Evolutionary conservation across 345 rosid species (phyloP), one percentile per base, ranked within the genome.

Genomic region (Eucalyptus tenuipes): DNA sequence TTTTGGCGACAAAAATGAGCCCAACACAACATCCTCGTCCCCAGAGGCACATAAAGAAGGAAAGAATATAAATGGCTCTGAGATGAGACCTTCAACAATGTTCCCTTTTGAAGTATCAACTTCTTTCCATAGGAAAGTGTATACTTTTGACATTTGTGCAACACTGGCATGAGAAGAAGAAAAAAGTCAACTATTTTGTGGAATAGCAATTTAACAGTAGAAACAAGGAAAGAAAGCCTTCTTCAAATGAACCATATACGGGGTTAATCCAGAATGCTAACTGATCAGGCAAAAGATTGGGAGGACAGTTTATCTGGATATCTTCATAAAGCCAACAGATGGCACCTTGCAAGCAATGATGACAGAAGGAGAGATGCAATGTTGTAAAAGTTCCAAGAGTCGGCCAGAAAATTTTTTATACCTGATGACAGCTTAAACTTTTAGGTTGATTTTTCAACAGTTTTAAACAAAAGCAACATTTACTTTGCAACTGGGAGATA

Each of bases 51-150:
- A 90, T 87, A 88, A 86, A 88, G 80, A 89, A 42, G 99, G 99
- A 88, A 96, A 93, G 91, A 96, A 97, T 87, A 97, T 95, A 91
- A 90, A 94, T 80, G 97, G 93, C 49, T 81, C 91, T 49, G 94
- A 81, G 90, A 79, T 92, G 86, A 97, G 93, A 90, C 93, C 94
- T 88, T 92, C 93, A 7, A 87, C 71, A 87, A 94, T 90, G 87
- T 93, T 92, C 90, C 90, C 89, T 92, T 91, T 91, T 61, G 94
- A 91, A 89, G 91, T 90, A 85, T 90, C 90, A 82, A 93, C 93
- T 93, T 96, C 95, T 89, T 92, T 95, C 97, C 96, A 94, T 88
- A 97, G 90, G 92, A 90, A 95, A 86, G 91, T 87, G 93, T 97
- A 97, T 45, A 96, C 92, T 91, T 91, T 94, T 85, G 97, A 92